Evolutionary conservation across 2,329 filamentous ascomycete species (phyloP), one percentile per base, ranked within the genome.

Genomic region (Hypomyces rosellus): DNA sequence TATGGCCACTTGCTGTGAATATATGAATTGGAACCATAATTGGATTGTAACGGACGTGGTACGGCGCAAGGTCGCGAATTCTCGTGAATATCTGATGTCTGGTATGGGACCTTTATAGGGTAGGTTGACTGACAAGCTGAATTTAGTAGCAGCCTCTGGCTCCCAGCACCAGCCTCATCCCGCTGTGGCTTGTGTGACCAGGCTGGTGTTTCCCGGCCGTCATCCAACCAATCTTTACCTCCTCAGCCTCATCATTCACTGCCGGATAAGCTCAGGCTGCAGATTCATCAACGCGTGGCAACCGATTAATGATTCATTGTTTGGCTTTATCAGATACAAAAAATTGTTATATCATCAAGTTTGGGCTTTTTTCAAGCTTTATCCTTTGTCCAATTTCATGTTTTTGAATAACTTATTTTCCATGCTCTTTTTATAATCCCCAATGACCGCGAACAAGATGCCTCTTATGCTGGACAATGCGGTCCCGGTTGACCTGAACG

Each of bases 401-500:
- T 30, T 38, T 38, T 38, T n/a, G 36, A 38, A n/a, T 38, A 30
- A 6, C 25, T 14, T 16, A 11, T 45, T n/a, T 45, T 18, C 30
- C 25, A 44, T 48, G 40, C 37, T 14, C 39, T 7, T 42, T 20
- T 22, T 38, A 48, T 34, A n/a, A 11, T 5, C 13, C 13, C 46
- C 51, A 40, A 70, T 72, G 68, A 62, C 66, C 48, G 61, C 64
- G 50, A 61, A 65, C 57, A 68, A 67, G 57, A 74, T 74, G 69
- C 71, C 73, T 38, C 65, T 75, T 54, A 68, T 71, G 55, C 58
- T 71, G 55, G 66, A 69, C 39, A 64, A 63, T 50, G 20, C 69
- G 37, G 75, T 81, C 65, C 71, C 74, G 36, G 72, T 74, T 49
- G 69, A 74, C 50, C 69, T 81, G 57, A 72, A 84, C 58, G 80